phyloP scores from a whole-genome alignment of 352 stramenopile species.

The Saprolegnia diclina region DNA sequence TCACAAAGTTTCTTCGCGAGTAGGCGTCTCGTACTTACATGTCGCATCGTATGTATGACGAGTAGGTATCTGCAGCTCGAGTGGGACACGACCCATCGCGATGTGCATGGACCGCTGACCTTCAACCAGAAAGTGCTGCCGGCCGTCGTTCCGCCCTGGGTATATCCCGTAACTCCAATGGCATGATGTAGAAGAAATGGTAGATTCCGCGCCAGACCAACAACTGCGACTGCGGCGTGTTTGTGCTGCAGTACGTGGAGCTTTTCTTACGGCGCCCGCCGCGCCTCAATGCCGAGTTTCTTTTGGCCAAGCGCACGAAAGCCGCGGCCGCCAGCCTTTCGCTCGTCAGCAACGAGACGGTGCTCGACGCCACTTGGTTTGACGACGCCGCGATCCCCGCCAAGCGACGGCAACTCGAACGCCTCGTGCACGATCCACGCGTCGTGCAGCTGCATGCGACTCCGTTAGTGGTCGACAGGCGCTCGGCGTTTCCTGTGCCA shows the following conservation, averaged over 20 bases:
- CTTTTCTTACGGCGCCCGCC: conserved; percentile 7
- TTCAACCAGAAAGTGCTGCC: conserved; percentile 16
- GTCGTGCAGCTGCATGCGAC: not conserved
- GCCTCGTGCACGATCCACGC: not conserved
- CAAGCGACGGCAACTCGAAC: not conserved
- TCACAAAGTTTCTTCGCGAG: conserved; percentile 21
- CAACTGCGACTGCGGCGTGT: conserved; percentile 23
- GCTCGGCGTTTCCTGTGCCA: too few relatives aligned
- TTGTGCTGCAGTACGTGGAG: conserved; percentile 26
- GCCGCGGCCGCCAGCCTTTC: not conserved
- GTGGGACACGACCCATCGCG: not conserved
- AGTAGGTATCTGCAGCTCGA: conserved; percentile 26
- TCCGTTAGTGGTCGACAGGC: not conserved
- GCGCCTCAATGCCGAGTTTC: conserved; percentile 1
- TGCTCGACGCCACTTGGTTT: conserved; percentile 14
- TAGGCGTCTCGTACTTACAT: not conserved
- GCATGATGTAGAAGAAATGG: too few relatives aligned
- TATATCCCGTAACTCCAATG: conserved; percentile 1
- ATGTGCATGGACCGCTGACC: not conserved
- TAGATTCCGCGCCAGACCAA: conserved; percentile 26
- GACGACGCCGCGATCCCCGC: not conserved
- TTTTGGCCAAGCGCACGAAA: not conserved
- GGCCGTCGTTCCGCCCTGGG: not conserved
- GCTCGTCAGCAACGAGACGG: too few relatives aligned
- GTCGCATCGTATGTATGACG: not conserved